A percentile compares a stretch with the other conserved stretches of the same genome.
Evolutionary conservation across 1,139 yeast genomes (phyloP).

Genomic region (Trichomonascaceae sp.): DNA sequence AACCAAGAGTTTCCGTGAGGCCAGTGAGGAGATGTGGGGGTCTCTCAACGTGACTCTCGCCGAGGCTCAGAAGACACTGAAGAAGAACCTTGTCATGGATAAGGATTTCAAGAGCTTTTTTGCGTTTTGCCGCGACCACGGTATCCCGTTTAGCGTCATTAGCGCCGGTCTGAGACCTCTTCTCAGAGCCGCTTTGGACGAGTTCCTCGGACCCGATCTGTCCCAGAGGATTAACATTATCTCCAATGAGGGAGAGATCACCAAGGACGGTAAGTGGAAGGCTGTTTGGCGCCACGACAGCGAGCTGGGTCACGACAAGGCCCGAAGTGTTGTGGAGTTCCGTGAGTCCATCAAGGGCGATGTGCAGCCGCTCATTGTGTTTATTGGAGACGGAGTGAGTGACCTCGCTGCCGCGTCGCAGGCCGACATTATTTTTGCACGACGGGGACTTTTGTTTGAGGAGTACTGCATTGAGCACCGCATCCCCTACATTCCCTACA

Average conservation of each 20-base stretch:
- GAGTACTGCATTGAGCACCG: slow-evolving; percentile 29
- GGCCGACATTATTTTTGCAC: slow-evolving; percentile 33
- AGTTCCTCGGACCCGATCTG: slow-evolving; percentile 44
- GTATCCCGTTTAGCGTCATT: slow-evolving; percentile 48
- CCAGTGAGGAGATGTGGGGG: slow-evolving; percentile 34
- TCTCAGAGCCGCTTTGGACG: slow-evolving; percentile 43
- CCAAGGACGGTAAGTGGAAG: slow-evolving; percentile 38
- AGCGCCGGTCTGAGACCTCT: slow-evolving; percentile 59
- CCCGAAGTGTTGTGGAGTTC: slow-evolving; percentile 42
- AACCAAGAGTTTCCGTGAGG: slow-evolving; percentile 27
- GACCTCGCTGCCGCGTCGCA: slow-evolving; percentile 34
- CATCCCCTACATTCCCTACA: slow-evolving; percentile 31
- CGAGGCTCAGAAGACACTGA: slow-evolving; percentile 42
- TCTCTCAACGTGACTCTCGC: slow-evolving; percentile 32
- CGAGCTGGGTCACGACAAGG: slow-evolving; percentile 55
- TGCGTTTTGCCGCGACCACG: slow-evolving; percentile 36
- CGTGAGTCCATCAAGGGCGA: slow-evolving; percentile 16
- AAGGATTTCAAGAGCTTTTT: slow-evolving; percentile 46
- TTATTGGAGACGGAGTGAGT: slow-evolving; percentile 34
- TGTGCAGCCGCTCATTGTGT: slow-evolving; percentile 27
- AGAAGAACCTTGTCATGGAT: slow-evolving; percentile 42
- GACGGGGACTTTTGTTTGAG: slow-evolving; percentile 30
- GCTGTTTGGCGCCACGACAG: slow-evolving; percentile 49
- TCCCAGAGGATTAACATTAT: slow-evolving; percentile 44
- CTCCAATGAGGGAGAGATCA: slow-evolving; percentile 41